These are phyloP conservation scores for Pseudozyma hubeiensis DNA, from an alignment of 1,284 basidiomycete species.

Conservation along the genomic window DNA sequence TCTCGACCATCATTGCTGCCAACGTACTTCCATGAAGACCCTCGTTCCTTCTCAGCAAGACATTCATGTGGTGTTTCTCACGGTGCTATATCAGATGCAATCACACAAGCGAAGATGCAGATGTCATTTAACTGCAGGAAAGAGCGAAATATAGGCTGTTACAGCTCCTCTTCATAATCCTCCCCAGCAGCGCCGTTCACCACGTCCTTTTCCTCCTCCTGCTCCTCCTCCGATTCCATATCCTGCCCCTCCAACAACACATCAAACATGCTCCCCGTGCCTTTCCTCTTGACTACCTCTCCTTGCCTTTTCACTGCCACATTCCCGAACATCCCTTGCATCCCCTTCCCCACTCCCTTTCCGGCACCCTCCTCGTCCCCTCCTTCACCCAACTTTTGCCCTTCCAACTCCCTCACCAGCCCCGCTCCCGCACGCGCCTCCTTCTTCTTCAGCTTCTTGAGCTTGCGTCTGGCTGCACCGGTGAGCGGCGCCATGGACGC, in stretches of 20 bases:
- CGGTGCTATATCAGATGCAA: no score
- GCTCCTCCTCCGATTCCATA: constrained; percentile 13
- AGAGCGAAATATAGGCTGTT: neutral
- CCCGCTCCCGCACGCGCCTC: constrained; percentile 43
- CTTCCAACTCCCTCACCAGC: constrained; percentile 28
- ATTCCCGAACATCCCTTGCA: constrained; percentile 35
- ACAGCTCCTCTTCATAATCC: constrained; percentile 37
- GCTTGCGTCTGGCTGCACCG: constrained; percentile 20
- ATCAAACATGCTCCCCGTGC: constrained; percentile 48
- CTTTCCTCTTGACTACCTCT: neutral
- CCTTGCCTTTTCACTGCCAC: neutral
- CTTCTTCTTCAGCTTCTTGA: constrained; percentile 53
- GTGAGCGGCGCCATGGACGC: constrained; percentile 26
- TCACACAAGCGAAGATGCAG: no score
- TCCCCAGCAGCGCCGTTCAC: neutral
- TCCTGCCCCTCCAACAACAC: constrained; percentile 25
- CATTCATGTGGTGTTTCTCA: no score
- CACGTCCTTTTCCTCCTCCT: constrained; percentile 9
- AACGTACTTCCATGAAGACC: no score
- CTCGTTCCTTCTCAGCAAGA: no score
- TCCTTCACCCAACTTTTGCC: constrained; percentile 21
- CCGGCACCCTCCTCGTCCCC: neutral
- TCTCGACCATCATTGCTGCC: neutral
- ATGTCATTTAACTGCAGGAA: no score
- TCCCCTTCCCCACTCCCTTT: constrained; percentile 1